Evolutionary conservation across 2,329 filamentous ascomycete genomes (phyloP).

Genomic region (Nannizzia gypsea): DNA sequence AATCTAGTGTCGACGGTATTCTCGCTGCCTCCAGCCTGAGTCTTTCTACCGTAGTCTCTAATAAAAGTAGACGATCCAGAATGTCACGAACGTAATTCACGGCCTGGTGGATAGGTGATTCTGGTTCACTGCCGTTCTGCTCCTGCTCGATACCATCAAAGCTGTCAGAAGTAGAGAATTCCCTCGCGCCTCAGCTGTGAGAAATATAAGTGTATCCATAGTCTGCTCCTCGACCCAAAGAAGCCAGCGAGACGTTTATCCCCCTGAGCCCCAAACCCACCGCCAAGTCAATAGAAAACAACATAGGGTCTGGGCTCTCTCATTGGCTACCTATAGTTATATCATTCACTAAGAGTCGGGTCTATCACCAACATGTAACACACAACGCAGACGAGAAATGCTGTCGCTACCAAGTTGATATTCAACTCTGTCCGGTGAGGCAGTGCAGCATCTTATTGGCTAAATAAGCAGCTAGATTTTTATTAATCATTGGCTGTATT

Average conservation of each 20-base stretch:
- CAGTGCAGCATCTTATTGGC: too few relatives aligned
- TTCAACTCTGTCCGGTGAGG: too few relatives aligned
- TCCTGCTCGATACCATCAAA: background rate
- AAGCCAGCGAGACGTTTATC: conserved; percentile 29
- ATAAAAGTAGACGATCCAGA: conserved; percentile 33
- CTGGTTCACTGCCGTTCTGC: background rate
- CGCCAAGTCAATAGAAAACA: conserved; percentile 30
- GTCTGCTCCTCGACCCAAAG: conserved; percentile 33
- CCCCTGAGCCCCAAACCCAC: background rate
- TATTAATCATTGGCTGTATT: too few relatives aligned
- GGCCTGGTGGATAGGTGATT: background rate
- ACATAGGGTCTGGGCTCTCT: too few relatives aligned
- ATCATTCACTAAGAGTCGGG: too few relatives aligned
- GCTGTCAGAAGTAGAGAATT: too few relatives aligned
- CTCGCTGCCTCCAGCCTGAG: background rate
- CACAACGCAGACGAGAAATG: too few relatives aligned
- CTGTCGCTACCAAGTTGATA: too few relatives aligned
- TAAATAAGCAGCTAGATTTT: too few relatives aligned
- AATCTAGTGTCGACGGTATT: background rate
- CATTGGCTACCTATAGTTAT: too few relatives aligned
- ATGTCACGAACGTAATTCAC: background rate
- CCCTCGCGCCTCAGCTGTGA: too few relatives aligned
- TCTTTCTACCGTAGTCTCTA: background rate
- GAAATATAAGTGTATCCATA: background rate
- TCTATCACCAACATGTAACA: too few relatives aligned